Evolutionary conservation across 176 grass and related monocot genomes (phyloP), one percentile per base, ranked within the genome.

Genomic region (Pontederia paniculata): DNA sequence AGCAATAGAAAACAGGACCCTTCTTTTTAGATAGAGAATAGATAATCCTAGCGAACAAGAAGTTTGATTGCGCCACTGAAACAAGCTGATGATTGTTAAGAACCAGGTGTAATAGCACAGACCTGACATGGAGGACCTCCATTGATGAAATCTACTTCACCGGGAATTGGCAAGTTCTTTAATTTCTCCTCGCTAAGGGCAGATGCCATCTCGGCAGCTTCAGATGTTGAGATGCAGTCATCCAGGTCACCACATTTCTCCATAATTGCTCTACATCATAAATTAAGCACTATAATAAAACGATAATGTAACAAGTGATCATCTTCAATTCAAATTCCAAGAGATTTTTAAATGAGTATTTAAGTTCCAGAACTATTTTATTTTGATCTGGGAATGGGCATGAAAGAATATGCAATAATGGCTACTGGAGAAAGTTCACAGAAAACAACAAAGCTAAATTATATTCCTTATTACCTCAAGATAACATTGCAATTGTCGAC

Each of bases 101-200:
- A 13, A 49, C 7, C 28, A 2, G 28, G 21, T 12, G 12, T 23
- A 73, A 50, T 51, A 53, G 21, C 42, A 62, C 53, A 66, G 48
- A 97, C 93, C 86, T 97, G 93, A 55, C 93, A 98, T 18, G 93
- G 93, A 73, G 93, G 93, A 42, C 93, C 93, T 42, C 93, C 93
- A 73, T 98, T 98, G 76, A 98, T 98, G 70, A 98, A 91, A 69
- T 91, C 86, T 80, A 98, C 93, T 84, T 98, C 77, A 67, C 93
- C 93, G 10, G 86, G 93, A 59, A 88, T 48, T 8, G 93, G 93
- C 59, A 98, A 83, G 19, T 98, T 98, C 60, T 66, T 91, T 70
- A 88, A 68, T 67, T 91, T 88, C 15, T 88, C 86, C 60, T 82
- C 77, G 23, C 62, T 49, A 55, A 91, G 65, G 64, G 81, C 78